Percentiles rank a stretch among this genome's conserved stretches.
Evolutionary conservation across 2,329 filamentous ascomycete species (phyloP).

Genomic region (Phialophora verrucosa): DNA sequence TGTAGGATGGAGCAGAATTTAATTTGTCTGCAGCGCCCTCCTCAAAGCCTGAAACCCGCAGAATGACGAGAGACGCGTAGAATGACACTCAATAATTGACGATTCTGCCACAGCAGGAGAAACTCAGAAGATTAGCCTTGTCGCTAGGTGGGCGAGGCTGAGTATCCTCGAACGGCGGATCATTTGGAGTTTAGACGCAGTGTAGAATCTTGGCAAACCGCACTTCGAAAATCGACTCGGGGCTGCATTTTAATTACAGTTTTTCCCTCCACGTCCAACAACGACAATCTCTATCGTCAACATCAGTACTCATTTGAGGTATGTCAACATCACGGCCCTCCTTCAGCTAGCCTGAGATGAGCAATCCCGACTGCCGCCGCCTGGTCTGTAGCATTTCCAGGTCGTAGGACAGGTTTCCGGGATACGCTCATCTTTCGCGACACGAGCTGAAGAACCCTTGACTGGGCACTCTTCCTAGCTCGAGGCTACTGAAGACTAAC

Average conservation of each 20-base stretch:
- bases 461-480: slow-evolving; percentile 71
- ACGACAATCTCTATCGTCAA: slow-evolving; percentile 31
- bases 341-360: slow-evolving; percentile 41
- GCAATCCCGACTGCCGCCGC: slow-evolving; percentile 30
- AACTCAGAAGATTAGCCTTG: not conserved
- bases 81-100: not conserved
- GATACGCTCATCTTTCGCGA: slow-evolving; percentile 43
- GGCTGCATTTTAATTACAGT: not conserved
- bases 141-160: not conserved
- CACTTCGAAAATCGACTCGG: slow-evolving; percentile 10
- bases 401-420: slow-evolving; percentile 11
- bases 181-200: not conserved
- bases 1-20: not conserved
- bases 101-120: not conserved
- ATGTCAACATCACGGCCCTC: slow-evolving; percentile 36
- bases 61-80: not conserved
- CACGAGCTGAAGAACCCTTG: slow-evolving; percentile 73
- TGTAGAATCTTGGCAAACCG: slow-evolving; percentile 12
- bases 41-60: not conserved
- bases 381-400: slow-evolving; percentile 36
- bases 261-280: slow-evolving; percentile 18
- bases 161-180: not conserved
- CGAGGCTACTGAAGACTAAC: slow-evolving; percentile 70
- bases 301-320: slow-evolving; percentile 31
- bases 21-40: not conserved